Base-by-base conservation (phyloP, 352 stramenopile species). In the Pythium monospermum region DNA sequence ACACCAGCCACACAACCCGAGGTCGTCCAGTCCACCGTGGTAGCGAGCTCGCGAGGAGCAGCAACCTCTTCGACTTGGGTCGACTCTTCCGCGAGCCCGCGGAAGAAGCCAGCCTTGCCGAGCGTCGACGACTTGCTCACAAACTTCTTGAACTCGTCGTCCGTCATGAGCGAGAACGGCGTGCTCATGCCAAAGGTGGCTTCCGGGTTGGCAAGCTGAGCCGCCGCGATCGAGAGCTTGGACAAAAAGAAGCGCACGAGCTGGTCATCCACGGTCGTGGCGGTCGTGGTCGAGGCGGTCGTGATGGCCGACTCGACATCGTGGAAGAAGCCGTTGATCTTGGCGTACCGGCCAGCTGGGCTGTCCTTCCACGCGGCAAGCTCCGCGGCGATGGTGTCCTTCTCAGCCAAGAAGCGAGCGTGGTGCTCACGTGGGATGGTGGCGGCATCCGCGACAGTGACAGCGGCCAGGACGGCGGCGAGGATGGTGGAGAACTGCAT, bases 101-200 rank as follows among this genome's bases (percentile, higher is more conserved):
- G 26, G 3, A 68, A 31, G 4, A 53, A 37, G 2, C 38, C 44
- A n/a, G 40, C 43, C 4, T 41, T 37, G 13, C 61, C 48, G 8
- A 21, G 65, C n/a, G 69, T 48, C 26, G 64, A 78, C 15, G 72
- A 80, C 19, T 55, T 59, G 13, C 74, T 68, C 2, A 83, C 47
- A 32, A 77, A 86, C 25, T 57, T 59, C 32, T 50, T 49, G 27
- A 91, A 89, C 43, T 91, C 80, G 0, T 80, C 64, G n/a, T 87
- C 60, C 7, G 77, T 87, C 62, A 91, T 68, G 19, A 91, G 59
- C 28, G 77, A 64, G 66, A 91, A 91, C 19, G 74, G 77, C 48
- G 76, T 72, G 44, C 81, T 57, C 6, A 49, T 73, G 8, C 67
- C 79, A 65, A 91, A 89, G 31, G 64, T 31, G 0, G 80, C 80